Percentiles rank a stretch among this genome's conserved stretches.
These are phyloP conservation scores for Globisporangium megalacanthum DNA, from an alignment of 352 stramenopile species.

Conservation along the genomic window DNA sequence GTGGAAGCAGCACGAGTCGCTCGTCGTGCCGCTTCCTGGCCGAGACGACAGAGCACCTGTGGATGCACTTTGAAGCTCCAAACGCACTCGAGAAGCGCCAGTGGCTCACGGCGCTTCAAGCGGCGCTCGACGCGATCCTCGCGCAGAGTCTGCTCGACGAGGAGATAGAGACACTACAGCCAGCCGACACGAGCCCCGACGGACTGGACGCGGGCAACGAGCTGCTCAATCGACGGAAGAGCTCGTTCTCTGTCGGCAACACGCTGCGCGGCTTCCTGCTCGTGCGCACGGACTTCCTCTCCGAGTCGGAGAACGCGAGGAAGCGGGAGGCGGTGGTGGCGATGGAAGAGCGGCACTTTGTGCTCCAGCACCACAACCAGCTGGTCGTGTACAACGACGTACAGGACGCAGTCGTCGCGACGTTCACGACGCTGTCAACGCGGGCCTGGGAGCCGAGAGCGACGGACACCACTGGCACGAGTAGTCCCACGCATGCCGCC, in stretches of 20 bases:
- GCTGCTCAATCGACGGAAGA: not conserved
- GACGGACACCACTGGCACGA: not conserved
- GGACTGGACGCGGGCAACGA: too few species aligned
- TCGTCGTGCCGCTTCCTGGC: constrained; percentile 32
- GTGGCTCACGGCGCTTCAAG: constrained; percentile 50
- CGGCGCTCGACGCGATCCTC: constrained; percentile 42
- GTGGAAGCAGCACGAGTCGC: constrained; percentile 21
- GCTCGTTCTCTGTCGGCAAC: constrained; percentile 3
- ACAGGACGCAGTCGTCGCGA: constrained; percentile 22
- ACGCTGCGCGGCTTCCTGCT: constrained; percentile 22
- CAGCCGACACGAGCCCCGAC: not conserved
- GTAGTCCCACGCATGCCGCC: constrained; percentile 21
- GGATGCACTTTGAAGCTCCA: constrained; percentile 35
- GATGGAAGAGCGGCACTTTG: constrained; percentile 42
- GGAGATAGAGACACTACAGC: constrained; percentile 14
- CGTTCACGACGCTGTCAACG: constrained; percentile 39
- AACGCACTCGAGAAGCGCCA: constrained; percentile 30
- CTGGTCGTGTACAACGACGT: constrained; percentile 34
- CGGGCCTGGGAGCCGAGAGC: constrained; percentile 29
- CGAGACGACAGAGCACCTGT: constrained; percentile 47
- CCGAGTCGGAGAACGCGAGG: constrained; percentile 15
- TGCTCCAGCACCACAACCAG: constrained; percentile 45
- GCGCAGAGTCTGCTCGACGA: constrained; percentile 41
- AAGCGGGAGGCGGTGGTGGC: constrained; percentile 15
- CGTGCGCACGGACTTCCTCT: constrained; percentile 29